These are phyloP conservation scores for Collybia nuda DNA, from an alignment of 768 basidiomycete species.

Conservation along the genomic window DNA sequence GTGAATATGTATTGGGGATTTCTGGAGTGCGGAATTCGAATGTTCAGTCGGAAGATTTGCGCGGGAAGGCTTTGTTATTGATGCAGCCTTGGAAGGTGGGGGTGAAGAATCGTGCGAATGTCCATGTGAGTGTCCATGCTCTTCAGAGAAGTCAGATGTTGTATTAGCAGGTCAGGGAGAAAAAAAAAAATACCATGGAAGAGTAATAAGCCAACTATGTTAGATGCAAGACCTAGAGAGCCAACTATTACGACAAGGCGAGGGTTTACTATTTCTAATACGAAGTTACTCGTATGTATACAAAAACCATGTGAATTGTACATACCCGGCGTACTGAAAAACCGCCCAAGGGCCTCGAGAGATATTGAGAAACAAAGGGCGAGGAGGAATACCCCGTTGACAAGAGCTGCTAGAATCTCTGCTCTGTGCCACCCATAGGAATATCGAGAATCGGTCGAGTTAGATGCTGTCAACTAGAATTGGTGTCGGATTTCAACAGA, in stretches of 20 bases:
- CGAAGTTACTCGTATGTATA: background rate
- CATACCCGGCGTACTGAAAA: conserved; percentile 81
- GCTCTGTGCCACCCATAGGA: conserved; percentile 99
- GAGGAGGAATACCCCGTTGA: conserved; percentile 96
- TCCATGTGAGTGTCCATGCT: conserved; percentile 67
- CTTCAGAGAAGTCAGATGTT: conserved; percentile 29
- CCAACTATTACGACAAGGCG: conserved; percentile 90
- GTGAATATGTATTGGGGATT: conserved; percentile 17
- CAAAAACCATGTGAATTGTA: background rate
- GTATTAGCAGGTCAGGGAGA: background rate
- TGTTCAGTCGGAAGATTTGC: conserved; percentile 19
- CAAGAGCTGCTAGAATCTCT: conserved; percentile 90
- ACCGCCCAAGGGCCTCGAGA: conserved; percentile 88
- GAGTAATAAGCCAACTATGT: conserved; percentile 89
- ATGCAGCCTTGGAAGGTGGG: conserved; percentile 40
- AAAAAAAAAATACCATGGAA: conserved; percentile 75
- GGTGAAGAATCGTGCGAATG: conserved; percentile 54
- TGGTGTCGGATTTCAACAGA: conserved; percentile 3
- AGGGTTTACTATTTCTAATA: conserved; percentile 83
- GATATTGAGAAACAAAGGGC: conserved; percentile 96
- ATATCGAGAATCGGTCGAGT: conserved; percentile 68
- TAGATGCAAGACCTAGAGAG: conserved; percentile 83
- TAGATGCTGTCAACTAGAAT: conserved; percentile 61
- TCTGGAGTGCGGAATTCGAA: conserved; percentile 27
- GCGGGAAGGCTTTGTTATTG: conserved; percentile 25